Base-by-base conservation (phyloP, 1,139 yeast genomes). In the Debaryomyces subglobosus region DNA sequence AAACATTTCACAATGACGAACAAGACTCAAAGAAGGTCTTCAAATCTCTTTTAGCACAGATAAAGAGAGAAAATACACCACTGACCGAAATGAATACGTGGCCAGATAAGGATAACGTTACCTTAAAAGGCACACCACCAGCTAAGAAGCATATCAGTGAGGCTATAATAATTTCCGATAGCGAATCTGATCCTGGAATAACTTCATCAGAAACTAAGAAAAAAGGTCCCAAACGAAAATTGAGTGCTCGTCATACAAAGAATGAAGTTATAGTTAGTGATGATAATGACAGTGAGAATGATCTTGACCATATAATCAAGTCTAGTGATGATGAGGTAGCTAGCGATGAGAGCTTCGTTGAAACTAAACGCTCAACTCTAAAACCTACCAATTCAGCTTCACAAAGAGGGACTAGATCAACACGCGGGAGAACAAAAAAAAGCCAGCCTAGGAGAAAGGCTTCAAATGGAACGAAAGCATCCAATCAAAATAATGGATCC, bases 1-100 rank as follows among this genome's bases (percentile, higher is more conserved):
- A 63, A 6, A 69, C 67, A 23, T 62, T 68, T 33, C 67, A 67
- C 43, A 65, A 70, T 20, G 63, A 64, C 42, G 72, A 63, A 5
- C 54, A 55, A 7, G 63, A 64, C 16, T 60, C 72, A 2, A 65
- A 59, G 38, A 58, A 57, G 23, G 67, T 62, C 5, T 70, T 72
- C 53, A 71, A 67, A 47, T 60, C 64, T 25, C 56, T 69, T 3
- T 51, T 69, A 21, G 54, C 63, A 10, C 63, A 63, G 43, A 56
- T 70, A 10, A 67, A 64, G 46, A 48, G 51, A 30, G 64, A 61
- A 29, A 53, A 51, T 18, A 46, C 24, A 12, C 20, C 21, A 18
- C 23, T 29, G 23, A 20, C 15, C 12, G 34, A 39, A 13, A 23
- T 16, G 9, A 20, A 23, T 13, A 21, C 16, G 1, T 16, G 16